phyloP scores from a whole-genome alignment of 2,329 filamentous ascomycete genomes.

The Coleophoma cylindrospora region DNA sequence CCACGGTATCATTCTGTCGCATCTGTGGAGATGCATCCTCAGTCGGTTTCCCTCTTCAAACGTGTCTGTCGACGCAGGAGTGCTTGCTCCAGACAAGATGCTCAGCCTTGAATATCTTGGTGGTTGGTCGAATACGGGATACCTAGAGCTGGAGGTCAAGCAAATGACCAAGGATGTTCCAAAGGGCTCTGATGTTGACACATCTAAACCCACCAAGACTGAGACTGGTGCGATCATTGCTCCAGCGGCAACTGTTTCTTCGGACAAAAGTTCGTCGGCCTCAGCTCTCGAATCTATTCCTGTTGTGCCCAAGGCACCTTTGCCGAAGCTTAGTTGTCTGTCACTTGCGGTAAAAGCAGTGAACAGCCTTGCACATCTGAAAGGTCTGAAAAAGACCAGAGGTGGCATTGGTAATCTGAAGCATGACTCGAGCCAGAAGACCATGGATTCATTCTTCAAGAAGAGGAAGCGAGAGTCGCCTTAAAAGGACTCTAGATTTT shows the following conservation, averaged over 20 bases:
- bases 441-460: slow-evolving; percentile 74
- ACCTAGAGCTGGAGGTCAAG: slow-evolving; percentile 29
- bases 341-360: slow-evolving; percentile 50
- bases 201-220: not conserved
- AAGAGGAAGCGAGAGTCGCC: slow-evolving; percentile 32
- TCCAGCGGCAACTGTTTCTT: not conserved
- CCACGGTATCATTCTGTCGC: slow-evolving; percentile 75
- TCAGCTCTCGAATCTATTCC: not conserved
- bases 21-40: slow-evolving; percentile 60
- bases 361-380: slow-evolving; percentile 69
- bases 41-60: slow-evolving; percentile 38
- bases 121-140: slow-evolving; percentile 63
- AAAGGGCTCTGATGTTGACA: not conserved
- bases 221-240: not conserved
- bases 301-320: not conserved
- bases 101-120: slow-evolving; percentile 47
- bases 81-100: slow-evolving; percentile 28
- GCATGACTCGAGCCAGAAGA: slow-evolving; percentile 72
- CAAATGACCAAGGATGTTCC: not conserved
- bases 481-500: not conserved
- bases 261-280: too few relatives aligned
- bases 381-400: slow-evolving; percentile 69
- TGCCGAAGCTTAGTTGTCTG: slow-evolving; percentile 30
- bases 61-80: slow-evolving; percentile 32
- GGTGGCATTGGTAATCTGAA: slow-evolving; percentile 77